These are phyloP conservation scores for Rhynchospora tenuis DNA, from an alignment of 176 grass and related monocot species.

Conservation along the genomic window DNA sequence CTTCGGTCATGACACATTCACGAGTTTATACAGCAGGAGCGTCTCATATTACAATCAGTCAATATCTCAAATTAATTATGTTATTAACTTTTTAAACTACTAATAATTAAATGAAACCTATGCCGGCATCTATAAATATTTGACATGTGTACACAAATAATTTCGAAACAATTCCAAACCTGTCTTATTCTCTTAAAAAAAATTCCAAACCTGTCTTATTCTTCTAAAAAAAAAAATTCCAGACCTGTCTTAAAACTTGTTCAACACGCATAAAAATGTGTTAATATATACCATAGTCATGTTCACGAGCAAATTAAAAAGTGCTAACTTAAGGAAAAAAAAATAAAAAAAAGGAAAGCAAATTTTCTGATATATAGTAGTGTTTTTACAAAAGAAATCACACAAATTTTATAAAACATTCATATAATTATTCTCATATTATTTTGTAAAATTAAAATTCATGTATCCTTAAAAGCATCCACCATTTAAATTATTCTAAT, in stretches of 20 bases:
- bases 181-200: not conserved
- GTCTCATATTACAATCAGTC: too few relatives aligned
- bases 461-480: too few relatives aligned
- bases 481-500: too few relatives aligned
- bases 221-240: not conserved
- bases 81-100: too few relatives aligned
- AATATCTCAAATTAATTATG: too few relatives aligned
- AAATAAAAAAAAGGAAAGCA: too few relatives aligned
- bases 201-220: not conserved
- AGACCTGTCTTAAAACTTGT: not conserved
- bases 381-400: not conserved
- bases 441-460: too few relatives aligned
- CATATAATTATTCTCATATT: too few relatives aligned
- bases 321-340: not conserved
- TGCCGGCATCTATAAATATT: not conserved
- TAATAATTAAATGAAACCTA: not conserved
- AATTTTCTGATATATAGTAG: not conserved
- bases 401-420: too few relatives aligned
- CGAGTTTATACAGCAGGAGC: not conserved
- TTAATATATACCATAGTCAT: not conserved
- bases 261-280: not conserved
- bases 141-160: not conserved
- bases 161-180: not conserved
- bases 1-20: not conserved
- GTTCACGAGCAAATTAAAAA: not conserved